Percentiles rank a stretch among this genome's conserved stretches.
Evolutionary conservation across 1,139 yeast genomes (phyloP).

Genomic region (Hemisphaericaspora xylofermentans): DNA sequence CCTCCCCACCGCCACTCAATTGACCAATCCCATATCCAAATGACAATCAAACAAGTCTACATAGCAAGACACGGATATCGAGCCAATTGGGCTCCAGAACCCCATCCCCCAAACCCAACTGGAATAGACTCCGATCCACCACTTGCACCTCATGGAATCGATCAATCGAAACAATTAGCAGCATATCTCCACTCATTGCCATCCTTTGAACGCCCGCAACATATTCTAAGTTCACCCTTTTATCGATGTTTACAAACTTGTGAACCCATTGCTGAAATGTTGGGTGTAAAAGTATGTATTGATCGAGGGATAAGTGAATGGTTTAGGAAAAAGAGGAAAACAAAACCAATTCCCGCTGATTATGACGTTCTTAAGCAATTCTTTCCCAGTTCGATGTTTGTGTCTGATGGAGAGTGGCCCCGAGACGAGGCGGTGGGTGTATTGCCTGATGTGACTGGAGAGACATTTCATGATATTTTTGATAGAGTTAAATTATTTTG

Average conservation of each 20-base stretch:
- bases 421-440: slow-evolving; percentile 44
- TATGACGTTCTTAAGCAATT: slow-evolving; percentile 45
- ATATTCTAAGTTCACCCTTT: slow-evolving; percentile 78
- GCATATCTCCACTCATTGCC: slow-evolving; percentile 42
- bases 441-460: slow-evolving; percentile 61
- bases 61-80: slow-evolving; percentile 75
- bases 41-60: slow-evolving; percentile 48
- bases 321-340: slow-evolving; percentile 55
- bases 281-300: slow-evolving; percentile 56
- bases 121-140: slow-evolving; percentile 83
- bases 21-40: slow-evolving; percentile 13
- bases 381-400: slow-evolving; percentile 48
- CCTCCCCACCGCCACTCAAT: neutral
- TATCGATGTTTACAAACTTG: slow-evolving; percentile 87
- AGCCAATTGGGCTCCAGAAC: slow-evolving; percentile 78
- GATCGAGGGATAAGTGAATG: slow-evolving; percentile 78
- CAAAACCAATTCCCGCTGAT: slow-evolving; percentile 60
- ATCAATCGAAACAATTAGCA: slow-evolving; percentile 76
- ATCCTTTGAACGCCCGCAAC: slow-evolving; percentile 52
- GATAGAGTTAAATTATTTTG: slow-evolving; percentile 53
- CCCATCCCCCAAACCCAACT: slow-evolving; percentile 74
- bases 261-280: slow-evolving; percentile 57
- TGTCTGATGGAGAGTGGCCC: slow-evolving; percentile 38
- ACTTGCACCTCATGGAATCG: slow-evolving; percentile 74
- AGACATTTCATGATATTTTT: slow-evolving; percentile 61